Base-by-base conservation (phyloP, 495 filamentous ascomycete genomes). In the Podospora bellae-mahoneyi region DNA sequence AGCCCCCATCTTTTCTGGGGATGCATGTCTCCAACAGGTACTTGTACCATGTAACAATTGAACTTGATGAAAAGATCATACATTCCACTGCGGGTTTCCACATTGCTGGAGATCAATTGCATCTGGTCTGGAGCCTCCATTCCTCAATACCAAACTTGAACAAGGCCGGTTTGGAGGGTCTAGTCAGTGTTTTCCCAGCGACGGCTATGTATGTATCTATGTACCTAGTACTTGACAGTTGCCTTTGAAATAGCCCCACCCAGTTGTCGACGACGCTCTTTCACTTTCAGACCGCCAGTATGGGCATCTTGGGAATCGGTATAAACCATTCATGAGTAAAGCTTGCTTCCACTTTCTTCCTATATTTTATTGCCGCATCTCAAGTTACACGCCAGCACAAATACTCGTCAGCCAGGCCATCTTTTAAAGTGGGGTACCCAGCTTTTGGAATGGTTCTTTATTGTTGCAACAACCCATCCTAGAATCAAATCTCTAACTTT, bases 1-100 rank as follows among this genome's bases (percentile, higher is more conserved):
- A 64, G 69, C 57, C 67, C 67, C 60, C 65, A 54, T 39, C 30
- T 62, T 64, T 69, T 69, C 34, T 54, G 16, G 20, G 30, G 30
- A 60, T 4, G 15, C 60, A 18, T 16, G 48, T 57, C 27, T 34
- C 18, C 13, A 20, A 4, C 20, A 56, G 18, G 16, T 28, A 48
- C n/a, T 20, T 58, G 23, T 20, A n/a, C 56, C 56, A 58, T 20
- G n/a, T 20, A 58, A 58, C 3, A 58, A 9, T 16, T 16, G 7
- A 16, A 13, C 39, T 10, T 16, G 9, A 48, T 48, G 39, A 48
- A 48, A 10, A 10, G 7, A 48, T 48, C 39, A 48, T 10, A 48
- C 2, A 5, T 48, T 16, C 2, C 9, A 32, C 13, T 48, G 13
- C 2, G 15, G 39, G 2, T 6, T 48, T 48, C 7, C 7, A 48